Evolutionary conservation across 768 basidiomycete species (phyloP).

Genomic region (Kwoniella mangroviensis): DNA sequence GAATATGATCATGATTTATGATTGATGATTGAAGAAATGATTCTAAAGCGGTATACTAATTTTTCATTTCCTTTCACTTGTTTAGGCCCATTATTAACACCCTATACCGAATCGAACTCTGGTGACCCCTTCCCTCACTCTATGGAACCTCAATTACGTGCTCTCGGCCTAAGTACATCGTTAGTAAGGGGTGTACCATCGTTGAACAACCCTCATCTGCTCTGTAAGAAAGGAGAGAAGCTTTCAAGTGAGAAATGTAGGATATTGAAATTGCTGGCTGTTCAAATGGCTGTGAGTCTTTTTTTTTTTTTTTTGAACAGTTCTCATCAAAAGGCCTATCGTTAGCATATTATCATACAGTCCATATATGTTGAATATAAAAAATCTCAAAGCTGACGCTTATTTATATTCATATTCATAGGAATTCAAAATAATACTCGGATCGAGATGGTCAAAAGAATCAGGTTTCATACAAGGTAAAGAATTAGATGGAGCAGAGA

Average conservation of each 20-base stretch:
- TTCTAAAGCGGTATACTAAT: neutral
- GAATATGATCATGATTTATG: too few species aligned
- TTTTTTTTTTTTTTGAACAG: neutral
- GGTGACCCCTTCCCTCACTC: conserved; percentile 84
- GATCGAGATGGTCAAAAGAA: conserved; percentile 53
- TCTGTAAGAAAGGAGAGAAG: conserved; percentile 80
- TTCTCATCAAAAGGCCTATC: too few species aligned
- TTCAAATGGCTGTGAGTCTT: conserved; percentile 72
- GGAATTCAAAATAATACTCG: conserved; percentile 56
- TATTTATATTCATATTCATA: too few species aligned
- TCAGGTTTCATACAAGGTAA: conserved; percentile 50
- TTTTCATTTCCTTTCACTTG: neutral
- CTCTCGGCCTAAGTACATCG: conserved; percentile 81
- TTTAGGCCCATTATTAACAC: conserved; percentile 76
- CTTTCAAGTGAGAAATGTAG: conserved; percentile 88
- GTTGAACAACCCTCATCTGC: conserved; percentile 73
- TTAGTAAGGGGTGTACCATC: conserved; percentile 88
- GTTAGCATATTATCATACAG: too few species aligned
- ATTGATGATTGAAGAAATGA: too few species aligned
- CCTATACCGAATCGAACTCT: conserved; percentile 69
- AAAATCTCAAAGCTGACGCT: too few species aligned
- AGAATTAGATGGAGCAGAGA: conserved; percentile 30
- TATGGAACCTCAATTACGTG: conserved; percentile 94
- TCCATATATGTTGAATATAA: too few species aligned
- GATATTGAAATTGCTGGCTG: conserved; percentile 85